Percentiles rank a stretch among this genome's conserved stretches.
These are phyloP conservation scores for Suhomyces taliae DNA, from an alignment of 1,139 yeast species.

Conservation along the genomic window DNA sequence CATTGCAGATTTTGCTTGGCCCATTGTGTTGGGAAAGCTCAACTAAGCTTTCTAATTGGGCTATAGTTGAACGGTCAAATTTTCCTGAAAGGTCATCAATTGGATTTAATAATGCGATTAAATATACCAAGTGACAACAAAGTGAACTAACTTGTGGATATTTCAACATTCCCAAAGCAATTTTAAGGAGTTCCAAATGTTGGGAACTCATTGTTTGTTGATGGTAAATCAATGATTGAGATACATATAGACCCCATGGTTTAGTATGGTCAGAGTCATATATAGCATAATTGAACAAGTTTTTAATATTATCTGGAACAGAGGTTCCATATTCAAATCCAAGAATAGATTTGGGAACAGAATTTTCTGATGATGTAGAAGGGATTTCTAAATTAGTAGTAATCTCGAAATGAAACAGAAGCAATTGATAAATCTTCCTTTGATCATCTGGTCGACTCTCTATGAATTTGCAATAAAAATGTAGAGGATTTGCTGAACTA, in stretches of 20 bases:
- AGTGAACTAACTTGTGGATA: slow-evolving; percentile 19
- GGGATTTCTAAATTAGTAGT: background rate
- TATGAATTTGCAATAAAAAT: background rate
- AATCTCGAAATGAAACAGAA: slow-evolving; percentile 25
- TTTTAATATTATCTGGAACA: background rate
- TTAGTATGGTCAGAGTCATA: background rate
- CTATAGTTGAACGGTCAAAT: slow-evolving; percentile 39
- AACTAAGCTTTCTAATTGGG: slow-evolving; percentile 47
- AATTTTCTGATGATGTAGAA: background rate
- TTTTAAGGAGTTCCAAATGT: slow-evolving; percentile 29
- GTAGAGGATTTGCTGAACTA: background rate
- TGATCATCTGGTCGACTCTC: slow-evolving; percentile 13
- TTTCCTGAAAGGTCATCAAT: slow-evolving; percentile 16
- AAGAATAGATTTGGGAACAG: background rate
- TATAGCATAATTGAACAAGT: background rate
- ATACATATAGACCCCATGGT: slow-evolving; percentile 1
- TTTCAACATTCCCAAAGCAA: slow-evolving; percentile 49
- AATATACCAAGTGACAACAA: slow-evolving; percentile 23
- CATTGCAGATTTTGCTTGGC: slow-evolving; percentile 46
- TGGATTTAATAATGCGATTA: slow-evolving; percentile 15
- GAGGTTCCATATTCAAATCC: background rate
- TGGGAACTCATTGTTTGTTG: background rate
- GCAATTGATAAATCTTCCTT: slow-evolving; percentile 29
- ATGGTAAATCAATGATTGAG: background rate
- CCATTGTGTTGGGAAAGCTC: slow-evolving; percentile 62